phyloP scores from a whole-genome alignment of 2,329 filamentous ascomycete species.

The Venturia nashicola region DNA sequence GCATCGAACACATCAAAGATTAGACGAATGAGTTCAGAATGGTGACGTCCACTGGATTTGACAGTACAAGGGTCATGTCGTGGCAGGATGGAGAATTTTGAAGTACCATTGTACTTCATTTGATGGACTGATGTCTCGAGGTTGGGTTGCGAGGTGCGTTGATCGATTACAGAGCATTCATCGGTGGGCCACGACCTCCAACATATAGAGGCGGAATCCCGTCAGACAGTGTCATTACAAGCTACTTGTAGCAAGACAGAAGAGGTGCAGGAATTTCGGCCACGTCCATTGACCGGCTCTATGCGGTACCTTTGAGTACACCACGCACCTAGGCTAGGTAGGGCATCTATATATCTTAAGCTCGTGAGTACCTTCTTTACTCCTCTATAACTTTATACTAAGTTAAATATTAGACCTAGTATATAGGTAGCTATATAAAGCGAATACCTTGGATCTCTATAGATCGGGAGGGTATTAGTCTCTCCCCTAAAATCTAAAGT shows the following conservation, averaged over 20 bases:
- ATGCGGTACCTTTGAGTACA: background rate
- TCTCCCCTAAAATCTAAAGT: too few relatives aligned
- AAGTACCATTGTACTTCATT: too few relatives aligned
- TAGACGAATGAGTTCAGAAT: too few relatives aligned
- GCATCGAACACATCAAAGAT: too few relatives aligned
- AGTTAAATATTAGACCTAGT: too few relatives aligned
- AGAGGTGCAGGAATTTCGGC: background rate
- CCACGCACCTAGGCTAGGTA: background rate
- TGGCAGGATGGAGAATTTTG: background rate
- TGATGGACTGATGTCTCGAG: background rate
- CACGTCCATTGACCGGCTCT: background rate
- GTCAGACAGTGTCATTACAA: background rate
- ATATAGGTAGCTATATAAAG: too few relatives aligned
- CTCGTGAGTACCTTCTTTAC: background rate
- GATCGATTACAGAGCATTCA: background rate
- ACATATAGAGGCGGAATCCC: background rate
- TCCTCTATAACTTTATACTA: background rate
- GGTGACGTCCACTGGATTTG: background rate
- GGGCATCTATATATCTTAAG: background rate
- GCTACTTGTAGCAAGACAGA: background rate
- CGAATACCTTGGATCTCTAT: too few relatives aligned
- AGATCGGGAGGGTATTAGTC: too few relatives aligned
- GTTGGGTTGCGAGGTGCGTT: background rate
- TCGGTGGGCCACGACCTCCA: background rate
- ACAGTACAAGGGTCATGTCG: background rate